Conservation (phyloP, 2,329 filamentous ascomycete species). For the Didymella segeticola region DNA sequence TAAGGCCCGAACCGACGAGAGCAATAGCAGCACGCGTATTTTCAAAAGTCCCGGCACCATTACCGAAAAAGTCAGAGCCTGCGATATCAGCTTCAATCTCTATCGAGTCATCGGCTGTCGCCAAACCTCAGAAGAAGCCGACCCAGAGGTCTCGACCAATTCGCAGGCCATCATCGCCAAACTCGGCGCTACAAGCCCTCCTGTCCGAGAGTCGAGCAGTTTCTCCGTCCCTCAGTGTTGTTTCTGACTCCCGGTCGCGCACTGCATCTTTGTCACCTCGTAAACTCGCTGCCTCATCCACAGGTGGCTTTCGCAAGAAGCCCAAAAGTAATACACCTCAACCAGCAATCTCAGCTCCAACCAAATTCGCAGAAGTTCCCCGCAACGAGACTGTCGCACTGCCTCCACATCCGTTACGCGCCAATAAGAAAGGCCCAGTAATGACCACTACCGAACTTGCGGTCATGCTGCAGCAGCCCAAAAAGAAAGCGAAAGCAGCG, state of each 20-base stretch:
- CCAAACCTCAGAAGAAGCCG: conserved; percentile 4
- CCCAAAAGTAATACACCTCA: conserved; percentile 15
- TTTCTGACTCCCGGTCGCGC: conserved; percentile 14
- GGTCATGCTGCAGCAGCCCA: conserved; percentile 29
- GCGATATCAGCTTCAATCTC: not conserved
- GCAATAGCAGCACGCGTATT: not conserved
- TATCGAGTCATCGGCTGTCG: not conserved
- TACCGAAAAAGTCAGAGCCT: not conserved
- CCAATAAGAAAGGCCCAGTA: conserved; percentile 26
- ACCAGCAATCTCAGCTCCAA: not conserved
- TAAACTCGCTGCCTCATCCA: conserved; percentile 29
- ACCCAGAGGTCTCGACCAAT: not conserved
- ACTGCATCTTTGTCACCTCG: conserved; percentile 20
- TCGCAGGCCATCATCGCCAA: conserved; percentile 7
- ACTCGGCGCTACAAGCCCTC: too few species aligned
- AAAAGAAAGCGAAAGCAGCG: conserved; percentile 12
- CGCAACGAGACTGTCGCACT: conserved; percentile 21
- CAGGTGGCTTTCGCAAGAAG: conserved; percentile 38
- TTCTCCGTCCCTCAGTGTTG: conserved; percentile 14
- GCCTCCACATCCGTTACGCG: conserved; percentile 28
- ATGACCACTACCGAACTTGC: conserved; percentile 42
- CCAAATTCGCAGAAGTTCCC: not conserved
- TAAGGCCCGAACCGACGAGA: not conserved
- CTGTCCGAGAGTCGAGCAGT: conserved; percentile 3
- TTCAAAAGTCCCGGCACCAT: not conserved